Evolutionary conservation across 148 eudicot genomes (phyloP), one percentile per base, ranked within the genome.

Genomic region (Rhododendron ferrugineum): DNA sequence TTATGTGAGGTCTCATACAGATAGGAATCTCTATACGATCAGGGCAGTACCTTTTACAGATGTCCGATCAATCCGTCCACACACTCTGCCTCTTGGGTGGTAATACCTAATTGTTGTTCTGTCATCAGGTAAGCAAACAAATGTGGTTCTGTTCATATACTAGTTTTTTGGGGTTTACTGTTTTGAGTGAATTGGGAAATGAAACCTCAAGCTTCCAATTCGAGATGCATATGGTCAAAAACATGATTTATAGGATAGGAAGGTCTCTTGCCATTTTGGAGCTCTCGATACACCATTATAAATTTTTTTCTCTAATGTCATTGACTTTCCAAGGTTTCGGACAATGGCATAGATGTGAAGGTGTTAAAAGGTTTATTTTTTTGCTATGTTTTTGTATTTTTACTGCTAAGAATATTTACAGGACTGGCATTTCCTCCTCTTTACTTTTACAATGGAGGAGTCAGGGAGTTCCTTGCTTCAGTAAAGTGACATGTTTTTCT

Each of bases 381-480:
- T 26, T 70, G 4, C 37, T 70, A 70, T 11, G 36, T 13, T 32
- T 26, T 70, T 5, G 20, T 14, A 15, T 5, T 13, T 30, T 30
- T 14, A 70, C 75, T 28, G 11, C 16, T 11, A 30, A 62, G 44
- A 72, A 14, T 64, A 14, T 87, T 83, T 85, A 76, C 94, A 97
- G 99, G 99, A 52, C 92, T 97, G 80, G 99, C 99, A 84, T 93
- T 85, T 88, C 98, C 99, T 86, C 98, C 99, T 49, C 94, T 95
- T 74, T 97, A 95, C 85, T 97, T 97, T 82, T 95, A 95, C 85
- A 95, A 92, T 90, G 99, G 99, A 81, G 99, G 99, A 88, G 93
- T 97, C 18, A 91, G 89, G 83, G 99, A 97, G 86, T 94, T 97
- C 89, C 91, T 97, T 60, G 94, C 95, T 68, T 91, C 95, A 78